These are phyloP conservation scores for Dorcoceras hygrometricum DNA, from an alignment of 257 asterid genomes.

Conservation along the genomic window DNA sequence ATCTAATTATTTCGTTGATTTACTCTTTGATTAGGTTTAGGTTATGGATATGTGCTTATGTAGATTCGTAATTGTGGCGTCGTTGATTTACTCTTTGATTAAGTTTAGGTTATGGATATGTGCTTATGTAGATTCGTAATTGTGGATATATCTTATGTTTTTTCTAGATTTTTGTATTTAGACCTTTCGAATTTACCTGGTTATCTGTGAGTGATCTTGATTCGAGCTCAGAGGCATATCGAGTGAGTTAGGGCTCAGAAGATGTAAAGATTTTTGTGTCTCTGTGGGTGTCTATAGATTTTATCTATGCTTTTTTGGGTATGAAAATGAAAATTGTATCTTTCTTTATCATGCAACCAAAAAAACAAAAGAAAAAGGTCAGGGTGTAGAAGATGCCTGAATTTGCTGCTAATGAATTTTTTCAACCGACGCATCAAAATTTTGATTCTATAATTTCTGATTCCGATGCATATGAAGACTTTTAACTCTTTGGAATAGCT, in stretches of 20 bases:
- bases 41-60: not conserved
- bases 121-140: conserved; percentile 3
- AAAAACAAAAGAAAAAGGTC: not conserved
- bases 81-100: not conserved
- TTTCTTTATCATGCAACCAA: not conserved
- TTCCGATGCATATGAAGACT: not conserved
- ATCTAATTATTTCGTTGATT: not conserved
- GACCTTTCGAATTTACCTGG: not conserved
- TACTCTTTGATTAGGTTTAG: not conserved
- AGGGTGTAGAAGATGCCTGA: not conserved
- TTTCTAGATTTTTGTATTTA: not conserved
- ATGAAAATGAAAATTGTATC: not conserved
- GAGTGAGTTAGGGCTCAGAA: conserved; percentile 3
- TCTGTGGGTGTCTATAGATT: not conserved
- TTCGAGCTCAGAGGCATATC: not conserved
- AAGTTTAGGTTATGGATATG: not conserved
- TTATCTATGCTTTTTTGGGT: not conserved
- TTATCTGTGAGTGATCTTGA: not conserved
- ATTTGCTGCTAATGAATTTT: not conserved
- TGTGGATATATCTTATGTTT: not conserved
- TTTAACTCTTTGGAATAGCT: not conserved
- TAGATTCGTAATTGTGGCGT: not conserved
- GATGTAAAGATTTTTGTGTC: not conserved
- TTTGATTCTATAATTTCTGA: too few species aligned
- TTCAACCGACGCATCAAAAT: not conserved